phyloP scores from a whole-genome alignment of 2,329 filamentous ascomycete species.

The Ceratocystis papillata region DNA sequence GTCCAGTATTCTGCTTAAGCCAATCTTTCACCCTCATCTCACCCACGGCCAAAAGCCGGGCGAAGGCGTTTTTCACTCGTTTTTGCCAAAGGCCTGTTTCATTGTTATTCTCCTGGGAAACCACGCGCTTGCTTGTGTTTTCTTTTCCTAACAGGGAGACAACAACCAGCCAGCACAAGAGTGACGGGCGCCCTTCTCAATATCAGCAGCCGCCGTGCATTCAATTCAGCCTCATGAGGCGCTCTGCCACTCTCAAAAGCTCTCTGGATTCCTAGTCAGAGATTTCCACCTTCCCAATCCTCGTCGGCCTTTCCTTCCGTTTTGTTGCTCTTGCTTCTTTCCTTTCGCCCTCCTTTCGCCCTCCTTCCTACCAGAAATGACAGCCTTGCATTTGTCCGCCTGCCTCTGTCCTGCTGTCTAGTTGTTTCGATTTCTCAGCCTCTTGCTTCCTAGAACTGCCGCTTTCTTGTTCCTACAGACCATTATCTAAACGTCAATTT shows the following conservation, averaged over 20 bases:
- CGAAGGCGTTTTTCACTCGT: neutral
- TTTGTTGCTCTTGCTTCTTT: neutral
- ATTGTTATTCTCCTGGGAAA: slow-evolving; percentile 15
- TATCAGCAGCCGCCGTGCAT: neutral
- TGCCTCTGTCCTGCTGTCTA: neutral
- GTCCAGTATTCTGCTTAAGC: too few relatives aligned
- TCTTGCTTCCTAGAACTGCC: neutral
- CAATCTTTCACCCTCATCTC: neutral
- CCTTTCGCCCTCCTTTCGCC: neutral
- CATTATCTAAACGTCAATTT: neutral
- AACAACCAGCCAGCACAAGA: neutral
- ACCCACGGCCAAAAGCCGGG: neutral
- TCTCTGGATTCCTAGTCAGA: too few relatives aligned
- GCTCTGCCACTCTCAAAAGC: neutral
- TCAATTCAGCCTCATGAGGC: neutral
- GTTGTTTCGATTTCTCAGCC: neutral
- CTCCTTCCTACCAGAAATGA: neutral
- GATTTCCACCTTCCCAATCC: neutral
- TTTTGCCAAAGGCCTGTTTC: slow-evolving; percentile 11
- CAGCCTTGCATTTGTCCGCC: neutral
- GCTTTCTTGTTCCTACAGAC: neutral
- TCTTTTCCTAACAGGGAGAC: neutral
- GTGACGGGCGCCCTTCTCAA: neutral
- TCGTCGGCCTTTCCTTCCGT: neutral
- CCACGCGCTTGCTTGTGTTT: slow-evolving; percentile 13